Percentiles rank a stretch among this genome's conserved stretches.
phyloP scores from a whole-genome alignment of 1,139 yeast species.

The Candida freyschussii region DNA sequence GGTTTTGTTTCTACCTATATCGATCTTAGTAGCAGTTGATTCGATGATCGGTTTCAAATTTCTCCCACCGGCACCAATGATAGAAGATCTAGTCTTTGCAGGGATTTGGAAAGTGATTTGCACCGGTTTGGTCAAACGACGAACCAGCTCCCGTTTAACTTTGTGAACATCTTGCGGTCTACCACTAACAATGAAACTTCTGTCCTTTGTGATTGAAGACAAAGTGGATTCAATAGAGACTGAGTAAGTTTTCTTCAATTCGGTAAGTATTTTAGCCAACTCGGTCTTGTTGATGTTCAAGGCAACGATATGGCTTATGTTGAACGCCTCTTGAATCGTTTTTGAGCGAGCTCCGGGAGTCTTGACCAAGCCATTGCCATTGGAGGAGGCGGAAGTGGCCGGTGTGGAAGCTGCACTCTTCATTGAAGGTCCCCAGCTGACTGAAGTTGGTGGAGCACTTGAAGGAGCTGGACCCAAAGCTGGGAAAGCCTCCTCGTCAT shows the following conservation, averaged over 20 bases:
- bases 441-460: constrained; percentile 30
- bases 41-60: constrained; percentile 76
- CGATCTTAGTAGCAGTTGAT: constrained; percentile 67
- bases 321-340: constrained; percentile 66
- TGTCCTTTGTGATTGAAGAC: constrained; percentile 67
- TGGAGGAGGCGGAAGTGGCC: constrained; percentile 22
- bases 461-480: constrained; percentile 46
- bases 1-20: constrained; percentile 40
- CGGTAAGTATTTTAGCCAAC: constrained; percentile 56
- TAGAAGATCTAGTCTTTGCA: constrained; percentile 67
- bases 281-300: constrained; percentile 60
- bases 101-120: constrained; percentile 63
- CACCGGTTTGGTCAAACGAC: constrained; percentile 74
- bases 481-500: constrained; percentile 61
- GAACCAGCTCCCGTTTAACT: constrained; percentile 75
- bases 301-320: constrained; percentile 64
- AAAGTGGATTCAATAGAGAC: constrained; percentile 83
- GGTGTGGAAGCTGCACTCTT: constrained; percentile 31
- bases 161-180: constrained; percentile 58
- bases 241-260: constrained; percentile 54
- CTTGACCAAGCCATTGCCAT: not conserved
- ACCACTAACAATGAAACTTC: constrained; percentile 86
- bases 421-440: constrained; percentile 43
- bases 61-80: constrained; percentile 89
- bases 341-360: constrained; percentile 30